phyloP scores from a whole-genome alignment of 352 stramenopile genomes.

The Globisporangium uncinulatum region DNA sequence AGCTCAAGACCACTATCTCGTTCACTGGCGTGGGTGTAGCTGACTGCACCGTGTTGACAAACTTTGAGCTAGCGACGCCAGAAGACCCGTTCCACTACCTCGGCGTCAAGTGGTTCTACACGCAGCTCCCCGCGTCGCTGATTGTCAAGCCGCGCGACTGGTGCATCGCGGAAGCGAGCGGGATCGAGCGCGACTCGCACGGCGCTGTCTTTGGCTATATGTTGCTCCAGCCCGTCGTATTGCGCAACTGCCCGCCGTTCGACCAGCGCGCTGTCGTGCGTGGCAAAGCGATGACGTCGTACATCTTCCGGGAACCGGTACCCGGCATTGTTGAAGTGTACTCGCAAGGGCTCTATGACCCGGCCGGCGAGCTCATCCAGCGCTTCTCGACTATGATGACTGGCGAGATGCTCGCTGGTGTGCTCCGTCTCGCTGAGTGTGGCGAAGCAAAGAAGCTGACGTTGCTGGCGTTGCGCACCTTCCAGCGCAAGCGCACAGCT shows the following conservation, averaged over 20 bases:
- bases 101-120: constrained; percentile 44
- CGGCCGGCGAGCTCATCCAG: constrained; percentile 27
- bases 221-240: constrained; percentile 37
- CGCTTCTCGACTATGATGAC: constrained; percentile 19
- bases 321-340: constrained; percentile 34
- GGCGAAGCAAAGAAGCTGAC: constrained; percentile 49
- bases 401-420: constrained; percentile 11
- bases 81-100: constrained; percentile 39
- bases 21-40: constrained; percentile 19
- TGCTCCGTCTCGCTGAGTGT: constrained; percentile 25
- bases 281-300: constrained; percentile 17
- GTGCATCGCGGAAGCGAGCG: constrained; percentile 13
- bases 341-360: constrained; percentile 35
- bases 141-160: constrained; percentile 17
- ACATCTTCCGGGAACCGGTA: constrained; percentile 30
- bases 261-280: constrained; percentile 20
- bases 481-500: constrained; percentile 20
- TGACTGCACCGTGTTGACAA: constrained; percentile 33
- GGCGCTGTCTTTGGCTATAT: constrained; percentile 34
- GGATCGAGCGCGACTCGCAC: constrained; percentile 23
- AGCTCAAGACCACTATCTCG: constrained; percentile 26
- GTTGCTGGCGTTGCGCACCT: constrained; percentile 29
- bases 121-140: constrained; percentile 15
- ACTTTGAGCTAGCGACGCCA: constrained; percentile 28
- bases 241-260: constrained; percentile 32